phyloP scores from a whole-genome alignment of 148 eudicot genomes.

The Dianthus caryophyllus region DNA sequence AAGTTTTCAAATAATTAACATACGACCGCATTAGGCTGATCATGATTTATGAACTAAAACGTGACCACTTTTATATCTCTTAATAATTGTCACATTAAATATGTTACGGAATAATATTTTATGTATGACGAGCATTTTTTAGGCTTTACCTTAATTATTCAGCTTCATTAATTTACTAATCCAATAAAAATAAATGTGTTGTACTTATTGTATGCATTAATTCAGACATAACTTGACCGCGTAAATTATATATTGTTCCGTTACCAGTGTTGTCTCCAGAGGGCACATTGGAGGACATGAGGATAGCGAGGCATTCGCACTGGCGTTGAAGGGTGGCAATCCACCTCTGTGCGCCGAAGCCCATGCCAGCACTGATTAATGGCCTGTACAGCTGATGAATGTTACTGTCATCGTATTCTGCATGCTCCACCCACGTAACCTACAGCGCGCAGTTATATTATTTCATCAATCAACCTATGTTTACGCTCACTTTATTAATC shows the following conservation, averaged over 20 bases:
- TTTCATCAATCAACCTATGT: neutral
- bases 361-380: slow-evolving; percentile 70
- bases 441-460: slow-evolving; percentile 12
- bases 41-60: too few species aligned
- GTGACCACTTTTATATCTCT: too few species aligned
- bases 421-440: slow-evolving; percentile 99
- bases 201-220: too few species aligned
- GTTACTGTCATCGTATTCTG: slow-evolving; percentile 69
- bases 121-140: too few species aligned
- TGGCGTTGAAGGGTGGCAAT: slow-evolving; percentile 86
- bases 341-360: slow-evolving; percentile 95
- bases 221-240: too few species aligned
- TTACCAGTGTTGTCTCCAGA: slow-evolving; percentile 68
- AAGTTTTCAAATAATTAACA: too few species aligned
- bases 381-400: slow-evolving; percentile 85
- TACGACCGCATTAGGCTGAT: too few species aligned
- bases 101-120: too few species aligned
- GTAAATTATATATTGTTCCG: neutral
- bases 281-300: slow-evolving; percentile 73
- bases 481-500: neutral
- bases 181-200: too few species aligned
- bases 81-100: too few species aligned
- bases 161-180: too few species aligned
- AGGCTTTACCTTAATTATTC: too few species aligned
- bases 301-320: slow-evolving; percentile 85